Evolutionary conservation across 371 early-diverging fungal species (phyloP), one percentile per base, ranked within the genome.

Genomic region (Mucor circinelloides): DNA sequence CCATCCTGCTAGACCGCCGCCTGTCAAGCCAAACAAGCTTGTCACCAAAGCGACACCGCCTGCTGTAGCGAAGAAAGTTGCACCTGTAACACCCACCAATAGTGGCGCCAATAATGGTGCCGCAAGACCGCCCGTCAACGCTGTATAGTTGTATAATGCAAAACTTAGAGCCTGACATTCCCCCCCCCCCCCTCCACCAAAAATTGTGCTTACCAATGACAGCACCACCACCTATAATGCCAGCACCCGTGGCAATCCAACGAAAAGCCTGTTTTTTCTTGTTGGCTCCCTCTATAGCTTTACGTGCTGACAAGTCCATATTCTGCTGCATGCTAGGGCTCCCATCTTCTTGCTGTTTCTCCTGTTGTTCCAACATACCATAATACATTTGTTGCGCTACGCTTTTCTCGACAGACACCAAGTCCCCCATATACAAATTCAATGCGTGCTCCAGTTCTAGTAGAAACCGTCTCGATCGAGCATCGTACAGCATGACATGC

Each of bases 71-170:
- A 87, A 83, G 34, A 90, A 78, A 5, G 85, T 73, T 8, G 88
- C 83, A 17, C 88, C 88, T 9, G 86, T 88, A 23, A 87, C 71
- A 6, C 87, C 86, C 12, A 77, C 85, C 25, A 89, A 70, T 0
- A 87, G 69, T 36, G 86, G 86, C 6, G 86, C 88, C 25, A 90
- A 77, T 30, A 89, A 59, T 5, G 90, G 90, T 13, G 90, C 89
- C 4, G 90, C 90, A 46, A 90, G 64, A 25, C 90, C 90, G 23
- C 90, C 90, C 0, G 90, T 89, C 58, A 90, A 64, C 4, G 83
- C 82, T 80, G 59, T 55, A 54, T 19, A 13, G n/a, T n/a, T n/a
- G n/a, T n/a, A n/a, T 31, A 13, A 7, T 32, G 19, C n/a, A 21
- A 13, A 12, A n/a, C n/a, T 57, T 23, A 38, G 55, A 46, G 21